phyloP scores from a whole-genome alignment of 371 early-diverging fungal genomes.

The Smittium culicis region DNA sequence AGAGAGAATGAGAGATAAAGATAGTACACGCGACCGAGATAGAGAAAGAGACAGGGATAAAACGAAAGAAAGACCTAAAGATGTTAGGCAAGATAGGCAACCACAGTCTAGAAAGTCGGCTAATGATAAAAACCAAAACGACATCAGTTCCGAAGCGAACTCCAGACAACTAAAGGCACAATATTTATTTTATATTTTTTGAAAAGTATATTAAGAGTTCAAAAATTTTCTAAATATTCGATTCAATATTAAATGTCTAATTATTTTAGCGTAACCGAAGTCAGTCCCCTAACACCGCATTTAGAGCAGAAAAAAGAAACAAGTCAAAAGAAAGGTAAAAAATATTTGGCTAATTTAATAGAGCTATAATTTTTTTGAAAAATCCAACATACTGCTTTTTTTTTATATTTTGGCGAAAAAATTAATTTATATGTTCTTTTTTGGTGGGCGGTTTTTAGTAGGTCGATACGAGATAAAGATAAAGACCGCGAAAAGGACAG shows the following conservation, averaged over 20 bases:
- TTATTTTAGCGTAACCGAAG: neutral
- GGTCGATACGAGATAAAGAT: neutral
- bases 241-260: too few species aligned
- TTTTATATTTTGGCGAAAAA: too few species aligned
- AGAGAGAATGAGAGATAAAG: neutral
- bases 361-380: too few species aligned
- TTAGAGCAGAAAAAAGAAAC: neutral
- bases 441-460: neutral
- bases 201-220: too few species aligned
- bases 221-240: too few species aligned
- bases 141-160: neutral
- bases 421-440: neutral
- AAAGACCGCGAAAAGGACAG: constrained; percentile 8
- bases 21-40: neutral
- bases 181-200: too few species aligned
- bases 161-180: neutral
- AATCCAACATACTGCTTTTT: too few species aligned
- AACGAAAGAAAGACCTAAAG: neutral
- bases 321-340: neutral
- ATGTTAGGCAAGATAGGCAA: neutral
- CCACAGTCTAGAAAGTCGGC: neutral
- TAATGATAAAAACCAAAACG: neutral
- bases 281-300: neutral
- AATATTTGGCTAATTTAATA: too few species aligned
- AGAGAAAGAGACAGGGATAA: neutral